phyloP scores from a whole-genome alignment of 805 yeast genomes.

The Candida lessepsii region DNA sequence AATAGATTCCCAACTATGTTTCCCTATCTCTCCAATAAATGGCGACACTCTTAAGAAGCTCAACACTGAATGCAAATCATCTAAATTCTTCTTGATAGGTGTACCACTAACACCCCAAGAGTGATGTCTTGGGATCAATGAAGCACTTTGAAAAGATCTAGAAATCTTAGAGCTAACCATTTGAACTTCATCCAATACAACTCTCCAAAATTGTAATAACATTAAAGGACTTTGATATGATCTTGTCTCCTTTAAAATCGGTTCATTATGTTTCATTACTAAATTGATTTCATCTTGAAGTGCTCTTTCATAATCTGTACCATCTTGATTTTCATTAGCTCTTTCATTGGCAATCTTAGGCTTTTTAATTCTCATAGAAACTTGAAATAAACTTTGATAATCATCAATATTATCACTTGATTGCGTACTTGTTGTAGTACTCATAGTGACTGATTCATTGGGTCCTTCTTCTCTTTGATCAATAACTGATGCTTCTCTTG shows the following conservation, averaged over 20 bases:
- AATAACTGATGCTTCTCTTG: background rate
- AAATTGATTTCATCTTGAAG: constrained; percentile 31
- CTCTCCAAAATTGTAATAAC: constrained; percentile 82
- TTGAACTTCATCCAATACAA: constrained; percentile 91
- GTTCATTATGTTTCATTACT: constrained; percentile 29
- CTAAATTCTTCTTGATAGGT: constrained; percentile 65
- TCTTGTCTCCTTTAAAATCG: constrained; percentile 20
- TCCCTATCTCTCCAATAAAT: constrained; percentile 46
- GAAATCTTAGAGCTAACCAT: constrained; percentile 76
- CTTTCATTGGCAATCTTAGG: constrained; percentile 28
- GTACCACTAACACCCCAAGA: constrained; percentile 99
- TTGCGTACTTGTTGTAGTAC: too few species aligned
- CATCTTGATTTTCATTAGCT: constrained; percentile 19
- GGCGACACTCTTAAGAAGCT: constrained; percentile 69
- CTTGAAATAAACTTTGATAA: constrained; percentile 27
- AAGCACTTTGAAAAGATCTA: constrained; percentile 77
- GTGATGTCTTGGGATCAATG: constrained; percentile 78
- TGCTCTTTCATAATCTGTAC: constrained; percentile 33
- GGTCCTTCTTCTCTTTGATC: constrained; percentile 3
- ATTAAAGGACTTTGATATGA: constrained; percentile 82
- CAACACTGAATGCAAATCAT: constrained; percentile 70
- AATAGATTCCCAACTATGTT: constrained; percentile 39
- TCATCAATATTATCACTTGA: constrained; percentile 15
- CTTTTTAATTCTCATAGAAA: constrained; percentile 22
- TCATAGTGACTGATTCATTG: too few species aligned